phyloP scores from a whole-genome alignment of 306 rosid species.

The Mimosa pudica region DNA sequence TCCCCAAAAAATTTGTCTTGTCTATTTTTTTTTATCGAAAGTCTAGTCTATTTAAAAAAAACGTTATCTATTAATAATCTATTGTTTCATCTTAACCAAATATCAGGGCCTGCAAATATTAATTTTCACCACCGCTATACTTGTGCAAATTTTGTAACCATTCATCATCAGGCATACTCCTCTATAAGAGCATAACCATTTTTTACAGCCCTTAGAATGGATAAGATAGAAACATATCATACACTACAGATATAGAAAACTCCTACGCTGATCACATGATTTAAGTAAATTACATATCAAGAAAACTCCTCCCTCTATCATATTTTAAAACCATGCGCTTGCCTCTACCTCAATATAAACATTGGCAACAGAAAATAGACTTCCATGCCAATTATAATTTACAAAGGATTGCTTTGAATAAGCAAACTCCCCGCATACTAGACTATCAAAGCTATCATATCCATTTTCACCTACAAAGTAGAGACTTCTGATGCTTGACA shows the following conservation, averaged over 20 bases:
- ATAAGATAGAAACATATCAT: constrained; percentile 14
- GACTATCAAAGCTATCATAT: constrained; percentile 31
- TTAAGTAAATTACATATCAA: constrained; percentile 27
- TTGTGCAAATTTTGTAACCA: not conserved
- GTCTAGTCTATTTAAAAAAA: too few relatives aligned
- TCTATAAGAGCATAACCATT: not conserved
- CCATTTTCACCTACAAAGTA: constrained; percentile 32
- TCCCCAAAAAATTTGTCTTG: too few relatives aligned
- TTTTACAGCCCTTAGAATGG: not conserved
- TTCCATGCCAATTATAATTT: constrained; percentile 30
- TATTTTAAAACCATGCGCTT: constrained; percentile 32
- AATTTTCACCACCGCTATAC: not conserved
- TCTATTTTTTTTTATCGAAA: too few relatives aligned
- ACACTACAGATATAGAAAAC: constrained; percentile 23
- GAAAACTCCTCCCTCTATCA: constrained; percentile 21
- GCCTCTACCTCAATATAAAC: constrained; percentile 32
- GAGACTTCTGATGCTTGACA: constrained; percentile 28
- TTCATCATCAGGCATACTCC: not conserved
- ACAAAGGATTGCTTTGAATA: constrained; percentile 8
- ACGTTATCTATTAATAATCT: too few relatives aligned
- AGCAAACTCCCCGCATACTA: constrained; percentile 24
- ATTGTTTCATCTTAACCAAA: not conserved
- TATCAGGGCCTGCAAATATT: not conserved
- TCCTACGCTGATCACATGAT: constrained; percentile 15
- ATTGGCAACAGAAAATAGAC: constrained; percentile 29